Conservation (phyloP, 768 basidiomycete genomes). For the Wakefieldia striispora region DNA sequence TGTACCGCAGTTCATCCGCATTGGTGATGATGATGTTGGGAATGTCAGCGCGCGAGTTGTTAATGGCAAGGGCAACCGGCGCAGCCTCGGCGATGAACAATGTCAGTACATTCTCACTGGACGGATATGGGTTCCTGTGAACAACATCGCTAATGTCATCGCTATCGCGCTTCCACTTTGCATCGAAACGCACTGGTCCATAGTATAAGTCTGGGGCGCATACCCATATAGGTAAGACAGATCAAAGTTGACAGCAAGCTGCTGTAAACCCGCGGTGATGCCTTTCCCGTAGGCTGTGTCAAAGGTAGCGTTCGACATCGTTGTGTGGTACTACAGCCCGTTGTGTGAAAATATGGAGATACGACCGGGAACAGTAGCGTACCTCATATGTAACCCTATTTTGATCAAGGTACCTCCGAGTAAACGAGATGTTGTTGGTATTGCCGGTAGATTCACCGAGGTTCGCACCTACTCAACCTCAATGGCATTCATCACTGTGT, state of each 20-base stretch:
- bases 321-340: conserved; percentile 61
- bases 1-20: conserved; percentile 63
- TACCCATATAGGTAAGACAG: conserved; percentile 63
- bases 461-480: conserved; percentile 41
- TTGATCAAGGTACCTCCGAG: conserved; percentile 73
- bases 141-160: neutral
- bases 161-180: neutral
- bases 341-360: neutral
- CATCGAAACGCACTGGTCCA: conserved; percentile 46
- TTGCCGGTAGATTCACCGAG: conserved; percentile 39
- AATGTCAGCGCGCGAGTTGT: conserved; percentile 58
- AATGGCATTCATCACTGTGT: neutral
- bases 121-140: conserved; percentile 58
- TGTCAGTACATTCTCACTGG: conserved; percentile 57
- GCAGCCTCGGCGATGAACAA: conserved; percentile 53
- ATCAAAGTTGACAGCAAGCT: conserved; percentile 58
- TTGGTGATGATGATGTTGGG: conserved; percentile 67
- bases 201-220: conserved; percentile 74
- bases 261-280: conserved; percentile 55
- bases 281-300: conserved; percentile 53
- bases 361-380: conserved; percentile 3
- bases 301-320: conserved; percentile 48
- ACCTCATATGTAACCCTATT: conserved; percentile 78
- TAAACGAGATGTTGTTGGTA: conserved; percentile 55
- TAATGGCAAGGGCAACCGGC: conserved; percentile 54